phyloP scores from a whole-genome alignment of 805 yeast species.

The Candida suzukii region DNA sequence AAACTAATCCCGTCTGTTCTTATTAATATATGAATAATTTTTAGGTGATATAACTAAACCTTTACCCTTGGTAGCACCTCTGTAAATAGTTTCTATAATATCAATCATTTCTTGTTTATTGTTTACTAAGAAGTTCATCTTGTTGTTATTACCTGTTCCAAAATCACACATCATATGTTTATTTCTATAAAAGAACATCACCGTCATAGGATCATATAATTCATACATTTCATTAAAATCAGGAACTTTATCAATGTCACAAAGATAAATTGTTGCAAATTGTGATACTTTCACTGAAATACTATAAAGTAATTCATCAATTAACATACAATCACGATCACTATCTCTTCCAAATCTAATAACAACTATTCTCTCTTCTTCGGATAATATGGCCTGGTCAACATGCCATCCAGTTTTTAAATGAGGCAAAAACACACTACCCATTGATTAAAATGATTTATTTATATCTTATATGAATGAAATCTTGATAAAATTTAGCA shows the following conservation, averaged over 20 bases:
- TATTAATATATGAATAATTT: constrained; percentile 42
- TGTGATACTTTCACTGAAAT: constrained; percentile 79
- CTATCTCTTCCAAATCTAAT: constrained; percentile 81
- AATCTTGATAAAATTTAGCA: too few species aligned
- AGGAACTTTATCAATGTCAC: constrained; percentile 84
- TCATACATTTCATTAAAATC: constrained; percentile 91
- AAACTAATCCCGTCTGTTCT: not conserved
- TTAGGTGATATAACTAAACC: constrained; percentile 85
- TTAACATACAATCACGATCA: constrained; percentile 74
- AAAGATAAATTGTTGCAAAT: constrained; percentile 81
- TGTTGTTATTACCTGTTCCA: constrained; percentile 96
- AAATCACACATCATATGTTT: constrained; percentile 98
- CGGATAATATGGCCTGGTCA: constrained; percentile 91
- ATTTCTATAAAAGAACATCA: constrained; percentile 90
- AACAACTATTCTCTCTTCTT: constrained; percentile 81
- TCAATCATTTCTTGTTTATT: constrained; percentile 89
- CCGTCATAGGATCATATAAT: constrained; percentile 79
- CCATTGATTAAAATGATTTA: constrained; percentile 53
- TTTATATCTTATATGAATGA: not conserved
- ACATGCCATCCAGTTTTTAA: constrained; percentile 91
- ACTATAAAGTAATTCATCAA: constrained; percentile 80
- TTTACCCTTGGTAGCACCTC: constrained; percentile 90
- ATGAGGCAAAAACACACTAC: constrained; percentile 77
- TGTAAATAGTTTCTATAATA: constrained; percentile 77
- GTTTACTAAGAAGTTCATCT: constrained; percentile 71